Evolutionary conservation across 169 alveolate species (phyloP), one percentile per base, ranked within the genome.

Genomic region (Miamiensis avidus): DNA sequence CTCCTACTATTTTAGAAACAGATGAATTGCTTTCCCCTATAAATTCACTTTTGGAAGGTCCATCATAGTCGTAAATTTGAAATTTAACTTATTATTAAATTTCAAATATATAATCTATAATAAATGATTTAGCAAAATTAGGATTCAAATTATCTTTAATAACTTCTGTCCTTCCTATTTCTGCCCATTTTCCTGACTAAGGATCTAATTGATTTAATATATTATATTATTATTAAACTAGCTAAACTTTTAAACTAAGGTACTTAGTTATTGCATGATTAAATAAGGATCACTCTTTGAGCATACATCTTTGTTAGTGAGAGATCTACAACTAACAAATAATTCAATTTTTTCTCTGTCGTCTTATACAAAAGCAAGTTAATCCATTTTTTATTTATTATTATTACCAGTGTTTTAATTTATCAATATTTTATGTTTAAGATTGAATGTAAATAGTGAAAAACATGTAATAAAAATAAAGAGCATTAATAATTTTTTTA

Each of bases 61-160:
- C 93, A n/a, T 89, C 89, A 73, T 86, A 81, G 83, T 93, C 96
- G 27, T 69, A 78, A 31, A 93, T 91, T 26, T 34, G 74, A 64
- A 91, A 89, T 34, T 77, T 69, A 1, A 93, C 32, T 26, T 78
- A 72, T 76, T 93, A 78, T 32, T 87, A 75, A 6, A 73, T 31
- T 78, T 93, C 96, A 81, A 93, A 93, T 27, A 69, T 74, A 83
- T 88, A 93, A 49, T 87, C 89, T 1, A 93, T 49, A 25, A 75
- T 65, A 29, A 89, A 78, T 28, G 90, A 29, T 32, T 69, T 88
- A 30, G 81, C 20, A 25, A 34, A 93, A 65, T 88, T 88, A 1
- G 97, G 97, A 75, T 89, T 89, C n/a, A 91, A 79, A 81, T 88
- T 89, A 77, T 91, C 91, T 75, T 92, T 79, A 25, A 87, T 83